Base-by-base conservation (phyloP, 306 rosid genomes). In the Vicia villosa region DNA sequence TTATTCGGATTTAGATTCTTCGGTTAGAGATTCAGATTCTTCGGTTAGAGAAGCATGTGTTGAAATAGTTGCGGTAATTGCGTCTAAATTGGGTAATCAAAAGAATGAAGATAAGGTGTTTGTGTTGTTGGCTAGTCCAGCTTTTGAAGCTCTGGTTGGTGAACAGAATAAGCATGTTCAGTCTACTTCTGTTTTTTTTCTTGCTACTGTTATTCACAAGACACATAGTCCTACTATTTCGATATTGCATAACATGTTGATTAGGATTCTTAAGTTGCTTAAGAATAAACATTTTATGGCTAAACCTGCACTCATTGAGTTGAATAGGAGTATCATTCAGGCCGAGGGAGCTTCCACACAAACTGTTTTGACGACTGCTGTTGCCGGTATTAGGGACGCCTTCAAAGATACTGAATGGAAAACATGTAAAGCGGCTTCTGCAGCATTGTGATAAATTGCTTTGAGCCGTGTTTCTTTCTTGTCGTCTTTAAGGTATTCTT, bases 141-240 rank as follows among this genome's bases (percentile, higher is more conserved):
- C 89, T 38, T 89, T 92, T 12, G 92, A 92, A 49, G 87, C 95
- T 20, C 78, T 51, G 10, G 57, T 92, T 19, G 96, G 95, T 0
- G 96, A 92, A 69, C 97, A 92, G 36, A 88, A 87, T 46, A 89
- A 76, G 89, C 90, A 89, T 63, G 77, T 89, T 50, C 97, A 92
- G 75, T 65, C 79, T 2, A 81, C 86, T 63, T 82, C 96, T 0
- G 95, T 95, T 2, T 68, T 82, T 34, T 92, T 89, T 58, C 76
- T 89, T 66, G 89, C 97, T 0, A 76, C 75, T 46, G 66, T 89
- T 17, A 79, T 91, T 26, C 87, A 87, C 67, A 83, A 87, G 56
- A 84, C 89, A 1, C 79, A 19, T 15, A 75, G 84, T 73, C 90
- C 96, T 57, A 90, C 96, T 0, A 62, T 89, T 40, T 65, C 94